Evolutionary conservation across 352 stramenopile genomes (phyloP).

Genomic region (Pythium coloratum): DNA sequence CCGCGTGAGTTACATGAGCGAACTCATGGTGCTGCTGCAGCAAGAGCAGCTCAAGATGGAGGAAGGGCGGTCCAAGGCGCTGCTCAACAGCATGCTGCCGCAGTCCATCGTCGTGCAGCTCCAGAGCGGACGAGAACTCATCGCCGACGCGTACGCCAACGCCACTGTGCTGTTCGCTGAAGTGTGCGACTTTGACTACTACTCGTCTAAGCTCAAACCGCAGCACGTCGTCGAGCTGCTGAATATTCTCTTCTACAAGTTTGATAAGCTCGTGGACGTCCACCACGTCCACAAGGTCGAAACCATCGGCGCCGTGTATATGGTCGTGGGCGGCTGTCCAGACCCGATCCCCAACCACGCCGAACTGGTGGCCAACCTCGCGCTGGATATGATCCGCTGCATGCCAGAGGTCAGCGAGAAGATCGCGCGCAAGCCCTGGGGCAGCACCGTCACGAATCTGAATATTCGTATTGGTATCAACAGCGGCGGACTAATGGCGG

Average conservation of each 20-base stretch:
- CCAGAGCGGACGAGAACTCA: conserved; percentile 74
- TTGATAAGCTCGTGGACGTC: conserved; percentile 85
- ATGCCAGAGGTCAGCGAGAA: conserved; percentile 76
- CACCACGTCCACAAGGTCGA: conserved; percentile 91
- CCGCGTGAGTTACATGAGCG: conserved; percentile 83
- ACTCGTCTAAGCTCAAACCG: conserved; percentile 72
- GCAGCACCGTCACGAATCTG: conserved; percentile 63
- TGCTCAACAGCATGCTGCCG: conserved; percentile 85
- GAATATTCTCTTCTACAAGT: conserved; percentile 90
- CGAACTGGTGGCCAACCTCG: conserved; percentile 78
- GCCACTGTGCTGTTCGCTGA: conserved; percentile 81
- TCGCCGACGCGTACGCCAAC: conserved; percentile 78
- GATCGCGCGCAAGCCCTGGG: conserved; percentile 73
- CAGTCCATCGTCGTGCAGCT: conserved; percentile 76
- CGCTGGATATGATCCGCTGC: conserved; percentile 75
- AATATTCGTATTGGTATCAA: conserved; percentile 89
- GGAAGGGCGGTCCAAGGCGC: conserved; percentile 69
- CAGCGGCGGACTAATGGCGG: conserved; percentile 79
- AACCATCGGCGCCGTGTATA: conserved; percentile 90
- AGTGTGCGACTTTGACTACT: conserved; percentile 86
- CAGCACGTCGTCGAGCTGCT: conserved; percentile 87
- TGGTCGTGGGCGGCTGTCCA: conserved; percentile 84
- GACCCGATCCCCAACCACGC: conserved; percentile 71
- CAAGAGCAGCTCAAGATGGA: conserved; percentile 82
- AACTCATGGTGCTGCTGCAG: conserved; percentile 81